Evolutionary conservation across 2,329 filamentous ascomycete genomes (phyloP).

Genomic region (Cercospora zeina): DNA sequence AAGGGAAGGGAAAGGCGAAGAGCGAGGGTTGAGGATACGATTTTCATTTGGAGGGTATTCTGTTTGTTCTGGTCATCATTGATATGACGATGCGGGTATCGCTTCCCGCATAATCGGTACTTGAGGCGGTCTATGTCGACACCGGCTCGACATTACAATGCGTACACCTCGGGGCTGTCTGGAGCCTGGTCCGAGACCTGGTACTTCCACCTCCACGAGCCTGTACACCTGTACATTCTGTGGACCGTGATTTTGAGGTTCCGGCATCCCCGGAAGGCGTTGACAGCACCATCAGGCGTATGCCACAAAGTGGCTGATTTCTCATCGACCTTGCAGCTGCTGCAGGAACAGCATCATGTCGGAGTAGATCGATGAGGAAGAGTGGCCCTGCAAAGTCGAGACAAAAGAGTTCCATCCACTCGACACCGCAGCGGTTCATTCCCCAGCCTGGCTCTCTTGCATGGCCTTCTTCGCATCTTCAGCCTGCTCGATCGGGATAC

Average conservation of each 20-base stretch:
- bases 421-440: conserved; percentile 12
- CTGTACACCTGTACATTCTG: not conserved
- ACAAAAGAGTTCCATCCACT: not conserved
- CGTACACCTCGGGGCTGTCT: not conserved
- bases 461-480: conserved; percentile 36
- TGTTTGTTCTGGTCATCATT: not conserved
- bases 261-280: not conserved
- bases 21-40: conserved; percentile 31
- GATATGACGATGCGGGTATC: not conserved
- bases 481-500: conserved; percentile 76
- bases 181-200: not conserved
- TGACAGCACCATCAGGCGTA: not conserved
- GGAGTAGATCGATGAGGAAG: not conserved
- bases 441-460: conserved; percentile 28
- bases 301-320: not conserved
- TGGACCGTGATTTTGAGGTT: not conserved
- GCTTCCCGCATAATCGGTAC: not conserved
- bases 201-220: not conserved
- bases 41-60: not conserved
- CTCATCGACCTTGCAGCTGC: not conserved
- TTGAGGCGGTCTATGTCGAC: not conserved
- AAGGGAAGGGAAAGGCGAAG: conserved; percentile 35
- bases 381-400: not conserved
- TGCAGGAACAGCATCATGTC: not conserved
- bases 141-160: not conserved